Conservation (phyloP, 148 eudicot species). For the Rhododendron ferrugineum region DNA sequence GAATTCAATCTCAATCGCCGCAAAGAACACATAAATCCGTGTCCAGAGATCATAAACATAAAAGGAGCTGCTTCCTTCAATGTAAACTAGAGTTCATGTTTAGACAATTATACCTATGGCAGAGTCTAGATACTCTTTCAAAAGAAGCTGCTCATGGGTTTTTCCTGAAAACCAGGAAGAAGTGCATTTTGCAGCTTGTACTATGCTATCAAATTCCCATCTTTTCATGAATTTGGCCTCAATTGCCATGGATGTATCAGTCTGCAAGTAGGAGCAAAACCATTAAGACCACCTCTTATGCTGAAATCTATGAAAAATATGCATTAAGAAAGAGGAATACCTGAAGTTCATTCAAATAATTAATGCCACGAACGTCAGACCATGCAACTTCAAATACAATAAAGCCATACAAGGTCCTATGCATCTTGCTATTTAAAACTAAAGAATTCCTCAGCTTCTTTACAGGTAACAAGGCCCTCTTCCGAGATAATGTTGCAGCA, state of each 20-base stretch:
- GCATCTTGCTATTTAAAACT: slow-evolving; percentile 63
- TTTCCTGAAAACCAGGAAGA: slow-evolving; percentile 90
- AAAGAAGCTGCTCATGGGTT: slow-evolving; percentile 43
- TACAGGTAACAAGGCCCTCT: slow-evolving; percentile 76
- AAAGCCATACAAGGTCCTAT: slow-evolving; percentile 82
- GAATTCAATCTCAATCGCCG: neutral
- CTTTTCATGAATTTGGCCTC: slow-evolving; percentile 85
- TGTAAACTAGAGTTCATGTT: neutral
- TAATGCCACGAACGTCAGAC: slow-evolving; percentile 86
- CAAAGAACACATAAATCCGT: neutral
- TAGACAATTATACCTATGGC: slow-evolving; percentile 43
- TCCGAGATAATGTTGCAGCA: slow-evolving; percentile 67
- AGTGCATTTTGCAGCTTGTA: slow-evolving; percentile 59
- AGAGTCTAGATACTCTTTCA: slow-evolving; percentile 69
- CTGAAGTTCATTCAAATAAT: slow-evolving; percentile 93
- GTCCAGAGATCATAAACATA: neutral
- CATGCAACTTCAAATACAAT: slow-evolving; percentile 89
- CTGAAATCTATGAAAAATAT: slow-evolving; percentile 9
- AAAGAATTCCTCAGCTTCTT: slow-evolving; percentile 71
- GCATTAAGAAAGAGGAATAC: slow-evolving; percentile 25
- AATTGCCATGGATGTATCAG: slow-evolving; percentile 84
- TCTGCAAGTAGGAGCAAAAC: slow-evolving; percentile 42
- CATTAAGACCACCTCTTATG: slow-evolving; percentile 10
- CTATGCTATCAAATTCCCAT: slow-evolving; percentile 93
- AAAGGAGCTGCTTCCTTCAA: neutral